Conservation (phyloP, 768 basidiomycete genomes). For the Rhizopogon vesiculosus region DNA sequence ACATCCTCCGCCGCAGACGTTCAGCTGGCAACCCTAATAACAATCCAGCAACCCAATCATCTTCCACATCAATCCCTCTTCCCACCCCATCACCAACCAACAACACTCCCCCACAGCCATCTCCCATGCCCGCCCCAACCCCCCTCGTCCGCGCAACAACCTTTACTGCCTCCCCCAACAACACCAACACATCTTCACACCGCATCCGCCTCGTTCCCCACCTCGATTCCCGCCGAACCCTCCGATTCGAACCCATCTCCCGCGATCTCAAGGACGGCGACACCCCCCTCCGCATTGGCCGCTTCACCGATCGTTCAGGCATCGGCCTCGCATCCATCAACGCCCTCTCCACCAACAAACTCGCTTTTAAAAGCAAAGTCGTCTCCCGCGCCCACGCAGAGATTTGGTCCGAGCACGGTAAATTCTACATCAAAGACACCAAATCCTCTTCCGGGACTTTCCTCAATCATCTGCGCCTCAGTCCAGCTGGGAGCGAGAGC, state of each 20-base stretch:
- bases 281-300: conserved; percentile 77
- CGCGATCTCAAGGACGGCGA: conserved; percentile 76
- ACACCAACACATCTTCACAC: conserved; percentile 34
- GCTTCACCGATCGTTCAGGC: conserved; percentile 87
- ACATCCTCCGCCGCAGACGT: conserved; percentile 64
- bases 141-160: not conserved
- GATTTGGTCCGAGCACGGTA: conserved; percentile 73
- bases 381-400: conserved; percentile 94
- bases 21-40: conserved; percentile 51
- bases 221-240: conserved; percentile 82
- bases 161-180: conserved; percentile 13
- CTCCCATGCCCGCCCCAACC: conserved; percentile 16
- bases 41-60: not conserved
- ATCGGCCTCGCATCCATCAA: conserved; percentile 61
- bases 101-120: not conserved
- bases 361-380: conserved; percentile 95
- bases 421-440: conserved; percentile 88
- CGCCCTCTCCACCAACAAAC: conserved; percentile 70
- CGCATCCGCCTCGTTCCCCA: conserved; percentile 95
- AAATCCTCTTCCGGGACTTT: conserved; percentile 91
- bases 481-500: conserved; percentile 77
- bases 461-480: conserved; percentile 90
- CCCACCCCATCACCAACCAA: conserved; percentile 7
- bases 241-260: conserved; percentile 89
- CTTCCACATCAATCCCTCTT: no score